These are phyloP conservation scores for Arachis stenosperma DNA, from an alignment of 306 rosid genomes.

Conservation along the genomic window DNA sequence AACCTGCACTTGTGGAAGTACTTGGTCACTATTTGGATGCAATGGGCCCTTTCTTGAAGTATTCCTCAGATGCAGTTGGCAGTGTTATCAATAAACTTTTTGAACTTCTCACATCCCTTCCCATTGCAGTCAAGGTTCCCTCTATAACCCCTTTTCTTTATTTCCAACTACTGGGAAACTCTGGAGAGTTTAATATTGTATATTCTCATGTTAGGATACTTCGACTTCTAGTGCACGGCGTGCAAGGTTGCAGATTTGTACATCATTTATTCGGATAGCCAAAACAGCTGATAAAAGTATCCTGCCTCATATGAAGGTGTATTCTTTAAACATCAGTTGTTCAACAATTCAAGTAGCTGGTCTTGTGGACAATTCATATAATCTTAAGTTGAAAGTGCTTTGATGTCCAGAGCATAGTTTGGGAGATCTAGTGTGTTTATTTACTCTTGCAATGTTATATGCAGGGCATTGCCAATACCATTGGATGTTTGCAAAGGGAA, in stretches of 20 bases:
- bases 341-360: conserved; percentile 13
- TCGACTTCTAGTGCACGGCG: conserved; percentile 74
- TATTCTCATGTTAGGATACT: conserved; percentile 66
- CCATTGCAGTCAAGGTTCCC: conserved; percentile 68
- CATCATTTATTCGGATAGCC: conserved; percentile 94
- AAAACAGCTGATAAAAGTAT: conserved; percentile 90
- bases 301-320: conserved; percentile 98
- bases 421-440: conserved; percentile 35
- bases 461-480: conserved; percentile 93
- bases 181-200: conserved; percentile 36
- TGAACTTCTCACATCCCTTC: conserved; percentile 90
- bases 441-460: conserved; percentile 42
- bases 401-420: conserved; percentile 11
- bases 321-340: conserved; percentile 26
- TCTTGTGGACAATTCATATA: conserved; percentile 22
- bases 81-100: conserved; percentile 87
- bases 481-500: conserved; percentile 84
- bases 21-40: conserved; percentile 91
- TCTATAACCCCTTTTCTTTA: conserved; percentile 32
- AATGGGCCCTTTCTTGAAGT: conserved; percentile 88
- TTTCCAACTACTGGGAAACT: conserved; percentile 32
- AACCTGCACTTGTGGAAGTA: conserved; percentile 85
- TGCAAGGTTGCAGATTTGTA: conserved; percentile 92
- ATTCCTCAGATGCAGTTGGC: conserved; percentile 87
- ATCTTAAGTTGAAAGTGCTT: conserved; percentile 11